Evolutionary conservation across 2,329 filamentous ascomycete genomes (phyloP), one percentile per base, ranked within the genome.

Genomic region (Colletotrichum abscissum): DNA sequence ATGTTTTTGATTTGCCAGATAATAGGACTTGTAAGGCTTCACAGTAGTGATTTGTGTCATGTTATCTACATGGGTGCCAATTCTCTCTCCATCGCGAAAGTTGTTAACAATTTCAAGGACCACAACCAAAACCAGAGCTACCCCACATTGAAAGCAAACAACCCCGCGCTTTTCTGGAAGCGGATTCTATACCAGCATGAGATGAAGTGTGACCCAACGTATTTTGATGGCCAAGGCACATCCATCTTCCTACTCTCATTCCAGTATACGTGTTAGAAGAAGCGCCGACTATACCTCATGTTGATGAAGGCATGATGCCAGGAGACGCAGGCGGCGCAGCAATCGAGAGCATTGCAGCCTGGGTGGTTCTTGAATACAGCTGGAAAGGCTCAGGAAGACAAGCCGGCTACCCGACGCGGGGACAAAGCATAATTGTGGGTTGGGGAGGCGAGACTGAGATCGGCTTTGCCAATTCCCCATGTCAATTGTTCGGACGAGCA

Each of bases 401-500:
- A 35, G 9, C 33, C 57, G 33, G 33, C n/a, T 24, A 35, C 3
- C 57, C 57, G 57, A 11, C 30, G 22, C n/a, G 57, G n/a, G 30
- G 33, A 38, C 30, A 14, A 19, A n/a, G n/a, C 57, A 12, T 12
- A 3, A 38, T n/a, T 14, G n/a, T 28, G 1, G 1, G 57, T 59
- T 19, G 16, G 28, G 19, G 5, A 49, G 5, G 11, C 2, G 19
- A 7, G 2, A 11, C 16, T 28, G 8, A 26, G 46, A 26, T 30
- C 55, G 14, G 62, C 24, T 55, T 52, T 12, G 22, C 22, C n/a
- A 33, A 16, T 24, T 46, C 57, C 7, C 35, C n/a, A 12, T 46
- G 28, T 26, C 22, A 38, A 19, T 26, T 56, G 11, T 22, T 55
- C 65, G 59, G 59, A 22, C 49, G 59, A 58, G 30, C 54, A 72